phyloP scores from a whole-genome alignment of 2,329 filamentous ascomycete genomes.

The Juglanconis sp. region DNA sequence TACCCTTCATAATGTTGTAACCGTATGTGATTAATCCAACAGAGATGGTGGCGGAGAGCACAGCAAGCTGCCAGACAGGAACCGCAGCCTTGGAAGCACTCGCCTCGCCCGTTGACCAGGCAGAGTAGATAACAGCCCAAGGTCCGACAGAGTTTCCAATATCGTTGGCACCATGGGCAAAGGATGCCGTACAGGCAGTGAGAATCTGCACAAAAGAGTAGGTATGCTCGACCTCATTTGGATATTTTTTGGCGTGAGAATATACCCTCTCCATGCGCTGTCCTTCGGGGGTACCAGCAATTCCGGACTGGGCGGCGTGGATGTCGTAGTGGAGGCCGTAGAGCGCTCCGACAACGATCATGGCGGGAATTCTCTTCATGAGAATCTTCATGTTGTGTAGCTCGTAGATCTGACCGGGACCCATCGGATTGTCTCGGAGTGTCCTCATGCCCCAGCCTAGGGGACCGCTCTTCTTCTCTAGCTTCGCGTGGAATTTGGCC shows the following conservation, averaged over 20 bases:
- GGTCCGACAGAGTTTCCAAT: constrained; percentile 68
- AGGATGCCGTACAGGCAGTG: constrained; percentile 69
- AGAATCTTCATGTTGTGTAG: constrained; percentile 63
- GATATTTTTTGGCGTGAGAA: constrained; percentile 59
- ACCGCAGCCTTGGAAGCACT: constrained; percentile 62
- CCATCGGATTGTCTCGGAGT: constrained; percentile 71
- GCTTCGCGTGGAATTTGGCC: constrained; percentile 58
- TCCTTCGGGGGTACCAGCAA: constrained; percentile 70
- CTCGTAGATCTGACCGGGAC: constrained; percentile 72
- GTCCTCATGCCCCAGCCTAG: constrained; percentile 82
- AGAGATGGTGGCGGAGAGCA: constrained; percentile 61
- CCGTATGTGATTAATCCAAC: constrained; percentile 71
- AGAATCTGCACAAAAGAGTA: constrained; percentile 66
- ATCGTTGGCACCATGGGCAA: constrained; percentile 75
- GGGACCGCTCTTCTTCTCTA: constrained; percentile 60
- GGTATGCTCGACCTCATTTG: constrained; percentile 67
- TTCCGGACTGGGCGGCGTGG: constrained; percentile 69
- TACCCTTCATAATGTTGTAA: constrained; percentile 81
- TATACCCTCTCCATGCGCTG: constrained; percentile 69
- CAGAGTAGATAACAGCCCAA: constrained; percentile 68
- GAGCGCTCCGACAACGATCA: constrained; percentile 58
- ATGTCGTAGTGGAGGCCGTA: constrained; percentile 83
- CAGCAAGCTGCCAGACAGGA: constrained; percentile 73
- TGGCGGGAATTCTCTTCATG: constrained; percentile 65
- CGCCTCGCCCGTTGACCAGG: constrained; percentile 62